These are phyloP conservation scores for Verticillium albo-atrum DNA, from an alignment of 2,329 filamentous ascomycete species.

Conservation along the genomic window DNA sequence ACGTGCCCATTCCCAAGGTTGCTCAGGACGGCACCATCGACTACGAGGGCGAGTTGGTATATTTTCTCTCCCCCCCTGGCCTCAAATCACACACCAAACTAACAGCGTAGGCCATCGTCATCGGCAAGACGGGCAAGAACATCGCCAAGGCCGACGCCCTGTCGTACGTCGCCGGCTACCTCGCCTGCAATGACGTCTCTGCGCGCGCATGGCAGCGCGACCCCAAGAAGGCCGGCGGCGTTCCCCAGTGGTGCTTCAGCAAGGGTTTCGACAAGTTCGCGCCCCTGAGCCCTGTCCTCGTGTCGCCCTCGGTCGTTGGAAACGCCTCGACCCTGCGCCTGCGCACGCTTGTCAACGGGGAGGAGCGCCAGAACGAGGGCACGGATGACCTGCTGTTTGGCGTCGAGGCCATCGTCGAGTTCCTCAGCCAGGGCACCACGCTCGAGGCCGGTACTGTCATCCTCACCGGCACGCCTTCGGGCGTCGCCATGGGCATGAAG, in stretches of 20 bases:
- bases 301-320: constrained; percentile 22
- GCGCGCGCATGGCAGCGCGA: constrained; percentile 49
- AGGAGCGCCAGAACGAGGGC: constrained; percentile 42
- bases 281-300: constrained; percentile 45
- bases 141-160: constrained; percentile 39
- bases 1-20: constrained; percentile 40
- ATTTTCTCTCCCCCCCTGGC: no score
- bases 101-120: constrained; percentile 35
- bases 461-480: constrained; percentile 42
- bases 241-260: constrained; percentile 50
- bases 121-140: constrained; percentile 48
- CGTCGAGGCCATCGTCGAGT: constrained; percentile 39
- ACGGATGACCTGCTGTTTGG: constrained; percentile 46
- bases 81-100: no score
- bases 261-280: constrained; percentile 53
- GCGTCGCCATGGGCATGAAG: constrained; percentile 41
- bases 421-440: constrained; percentile 44
- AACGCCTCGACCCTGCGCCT: constrained; percentile 22
- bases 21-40: constrained; percentile 41
- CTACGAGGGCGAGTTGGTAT: constrained; percentile 44
- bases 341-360: constrained; percentile 42
- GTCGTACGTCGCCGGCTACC: constrained; percentile 41
- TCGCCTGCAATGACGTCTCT: constrained; percentile 48
- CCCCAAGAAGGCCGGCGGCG: constrained; percentile 32
- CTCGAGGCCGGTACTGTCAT: constrained; percentile 46